These are phyloP conservation scores for Ceratobasidium sp. DNA, from an alignment of 1,284 basidiomycete species.

Conservation along the genomic window DNA sequence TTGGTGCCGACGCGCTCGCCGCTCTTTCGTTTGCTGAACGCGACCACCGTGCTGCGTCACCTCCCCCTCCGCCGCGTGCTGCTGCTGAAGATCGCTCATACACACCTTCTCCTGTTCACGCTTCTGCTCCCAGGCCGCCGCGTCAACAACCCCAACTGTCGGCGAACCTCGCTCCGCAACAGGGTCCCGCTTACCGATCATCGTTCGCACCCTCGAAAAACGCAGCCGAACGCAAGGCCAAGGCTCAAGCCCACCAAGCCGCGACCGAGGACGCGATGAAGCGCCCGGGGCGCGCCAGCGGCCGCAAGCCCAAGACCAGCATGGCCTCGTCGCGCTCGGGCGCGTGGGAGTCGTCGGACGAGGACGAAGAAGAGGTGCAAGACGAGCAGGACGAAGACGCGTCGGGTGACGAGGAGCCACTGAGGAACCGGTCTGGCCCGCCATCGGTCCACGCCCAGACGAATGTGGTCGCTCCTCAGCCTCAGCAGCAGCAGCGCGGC, in stretches of 20 bases:
- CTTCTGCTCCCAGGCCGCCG: conserved; percentile 42
- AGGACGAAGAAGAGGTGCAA: conserved; percentile 82
- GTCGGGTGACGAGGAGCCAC: conserved; percentile 60
- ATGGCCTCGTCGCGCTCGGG: conserved; percentile 58
- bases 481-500: conserved; percentile 49
- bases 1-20: conserved; percentile 72
- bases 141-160: conserved; percentile 29
- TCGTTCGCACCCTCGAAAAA: conserved; percentile 84
- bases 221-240: conserved; percentile 81
- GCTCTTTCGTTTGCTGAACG: conserved; percentile 75
- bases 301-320: conserved; percentile 53
- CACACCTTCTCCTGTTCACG: conserved; percentile 44
- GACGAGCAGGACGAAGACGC: conserved; percentile 73
- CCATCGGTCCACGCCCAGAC: conserved; percentile 52
- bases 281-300: conserved; percentile 72
- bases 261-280: conserved; percentile 75
- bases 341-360: conserved; percentile 76
- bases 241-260: conserved; percentile 78
- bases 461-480: conserved; percentile 48
- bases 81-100: conserved; percentile 18
- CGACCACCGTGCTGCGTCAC: conserved; percentile 53
- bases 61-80: conserved; percentile 44
- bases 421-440: conserved; percentile 45
- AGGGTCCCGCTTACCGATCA: conserved; percentile 61
- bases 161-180: conserved; percentile 45